Conservation (phyloP, 116 monocot genomes). For the Papilionanthe hybrid region DNA sequence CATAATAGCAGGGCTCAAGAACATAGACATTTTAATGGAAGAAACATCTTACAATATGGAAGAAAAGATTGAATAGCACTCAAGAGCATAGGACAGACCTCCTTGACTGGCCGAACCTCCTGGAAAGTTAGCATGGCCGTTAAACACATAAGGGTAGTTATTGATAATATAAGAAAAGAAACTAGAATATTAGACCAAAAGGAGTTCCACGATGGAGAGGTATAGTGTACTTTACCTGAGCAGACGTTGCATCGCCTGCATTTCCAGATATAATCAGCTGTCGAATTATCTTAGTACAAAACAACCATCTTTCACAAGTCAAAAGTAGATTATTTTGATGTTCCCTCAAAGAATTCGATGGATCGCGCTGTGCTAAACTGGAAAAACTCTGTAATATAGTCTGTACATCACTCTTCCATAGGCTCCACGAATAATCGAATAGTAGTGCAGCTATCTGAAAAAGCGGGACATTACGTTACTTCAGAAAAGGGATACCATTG, state of each 20-base stretch:
- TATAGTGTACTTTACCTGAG: constrained; percentile 42
- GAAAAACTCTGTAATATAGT: constrained; percentile 68
- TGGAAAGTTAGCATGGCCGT: constrained; percentile 21
- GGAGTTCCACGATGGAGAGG: neutral
- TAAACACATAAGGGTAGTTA: constrained; percentile 4
- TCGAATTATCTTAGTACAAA: constrained; percentile 75
- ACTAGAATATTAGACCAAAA: neutral
- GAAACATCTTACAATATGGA: constrained; percentile 56
- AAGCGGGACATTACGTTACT: neutral
- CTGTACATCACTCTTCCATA: constrained; percentile 82
- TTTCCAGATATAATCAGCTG: constrained; percentile 77
- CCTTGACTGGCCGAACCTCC: constrained; percentile 69
- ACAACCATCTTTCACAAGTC: constrained; percentile 85
- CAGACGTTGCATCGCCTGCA: constrained; percentile 66
- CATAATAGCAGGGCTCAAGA: neutral
- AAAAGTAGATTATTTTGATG: constrained; percentile 58
- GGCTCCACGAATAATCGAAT: constrained; percentile 83
- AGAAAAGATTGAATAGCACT: constrained; percentile 77
- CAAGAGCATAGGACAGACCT: constrained; percentile 83
- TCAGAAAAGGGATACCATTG: neutral
- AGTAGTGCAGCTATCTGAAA: constrained; percentile 76
- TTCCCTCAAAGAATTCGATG: constrained; percentile 34
- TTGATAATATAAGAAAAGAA: neutral
- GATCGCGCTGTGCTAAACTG: constrained; percentile 32
- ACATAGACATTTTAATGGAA: neutral